Base-by-base conservation (phyloP, 2,329 filamentous ascomycete species). In the Parastagonospora avenae region DNA sequence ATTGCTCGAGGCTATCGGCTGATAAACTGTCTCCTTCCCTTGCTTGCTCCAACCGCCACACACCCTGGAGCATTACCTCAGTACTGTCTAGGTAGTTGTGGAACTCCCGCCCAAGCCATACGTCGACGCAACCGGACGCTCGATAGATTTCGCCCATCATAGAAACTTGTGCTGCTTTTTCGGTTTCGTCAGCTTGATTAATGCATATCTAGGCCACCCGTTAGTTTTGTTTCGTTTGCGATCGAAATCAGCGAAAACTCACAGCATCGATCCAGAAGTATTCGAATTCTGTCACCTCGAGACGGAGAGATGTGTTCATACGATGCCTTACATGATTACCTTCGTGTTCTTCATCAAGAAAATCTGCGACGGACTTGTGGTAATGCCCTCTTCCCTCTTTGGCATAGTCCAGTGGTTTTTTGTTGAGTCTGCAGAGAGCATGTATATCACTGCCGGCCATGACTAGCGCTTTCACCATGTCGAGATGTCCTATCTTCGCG, bases 121-220 rank as follows among this genome's bases (percentile, higher is more conserved):
- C 43, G 19, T 38, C n/a, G 5, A 57, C 54, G 8, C 28, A 24
- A 16, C 16, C 30, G 7, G 54, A 50, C 15, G 40, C 14, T 4
- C 30, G 24, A 35, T 51, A 54, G 6, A 54, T 57, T 3, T 45
- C 30, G 12, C 35, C 27, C 44, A 57, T 57, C 9, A 48, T 40
- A 6, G 35, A 11, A 5, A 57, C 51, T 29, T 57, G 54, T 2
- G 31, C 24, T 9, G 36, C 37, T 29, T 43, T 48, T 32, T 57
- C 54, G 11, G 41, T 24, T 7, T 39, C 3, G 27, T 54, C 51
- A 15, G 11, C 12, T 30, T 57, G 54, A 14, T 54, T 54, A 32
- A 57, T 57, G 24, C 42, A 54, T 7, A 52, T 31, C 28, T 42
- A 12, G 6, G 6, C 2, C 5, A 2, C 5, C n/a, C 9, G 16